A percentile compares a stretch with the other conserved stretches of the same genome.
These are phyloP conservation scores for Aurantiochytrium sp. DNA, from an alignment of 108 stramenopile species.

Conservation along the genomic window DNA sequence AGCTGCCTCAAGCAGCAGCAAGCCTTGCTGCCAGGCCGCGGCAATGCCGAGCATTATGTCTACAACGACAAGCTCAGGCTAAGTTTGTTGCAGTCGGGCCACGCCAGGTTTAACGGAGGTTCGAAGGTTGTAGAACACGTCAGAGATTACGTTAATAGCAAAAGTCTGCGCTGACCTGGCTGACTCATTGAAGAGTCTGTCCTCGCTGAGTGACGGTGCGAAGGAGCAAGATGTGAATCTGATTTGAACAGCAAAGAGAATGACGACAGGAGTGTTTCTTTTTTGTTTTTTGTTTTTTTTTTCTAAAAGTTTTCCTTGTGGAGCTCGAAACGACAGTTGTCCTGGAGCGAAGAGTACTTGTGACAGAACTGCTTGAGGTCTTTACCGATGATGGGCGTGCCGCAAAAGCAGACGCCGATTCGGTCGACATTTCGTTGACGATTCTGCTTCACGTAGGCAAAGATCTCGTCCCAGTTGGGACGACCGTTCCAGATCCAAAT, in stretches of 20 bases:
- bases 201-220: too few species aligned
- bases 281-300: neutral
- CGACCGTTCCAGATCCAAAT: conserved; percentile 44
- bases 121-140: too few species aligned
- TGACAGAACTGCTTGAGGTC: conserved; percentile 17
- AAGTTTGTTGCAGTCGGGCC: too few species aligned
- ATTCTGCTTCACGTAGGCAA: neutral
- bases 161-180: too few species aligned
- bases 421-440: neutral
- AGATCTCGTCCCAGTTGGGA: conserved; percentile 37
- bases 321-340: conserved; percentile 17
- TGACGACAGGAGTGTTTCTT: neutral
- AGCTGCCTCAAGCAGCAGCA: too few species aligned
- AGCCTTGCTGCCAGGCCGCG: too few species aligned
- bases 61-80: too few species aligned
- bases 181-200: too few species aligned
- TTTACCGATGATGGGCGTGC: conserved; percentile 32
- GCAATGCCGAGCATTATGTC: too few species aligned
- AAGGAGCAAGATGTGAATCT: neutral
- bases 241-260: neutral
- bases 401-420: conserved; percentile 47
- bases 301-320: conserved; percentile 31
- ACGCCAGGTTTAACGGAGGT: too few species aligned
- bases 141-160: too few species aligned
- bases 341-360: neutral